Evolutionary conservation across 768 basidiomycete genomes (phyloP).

Genomic region (Kwoniella sp.): DNA sequence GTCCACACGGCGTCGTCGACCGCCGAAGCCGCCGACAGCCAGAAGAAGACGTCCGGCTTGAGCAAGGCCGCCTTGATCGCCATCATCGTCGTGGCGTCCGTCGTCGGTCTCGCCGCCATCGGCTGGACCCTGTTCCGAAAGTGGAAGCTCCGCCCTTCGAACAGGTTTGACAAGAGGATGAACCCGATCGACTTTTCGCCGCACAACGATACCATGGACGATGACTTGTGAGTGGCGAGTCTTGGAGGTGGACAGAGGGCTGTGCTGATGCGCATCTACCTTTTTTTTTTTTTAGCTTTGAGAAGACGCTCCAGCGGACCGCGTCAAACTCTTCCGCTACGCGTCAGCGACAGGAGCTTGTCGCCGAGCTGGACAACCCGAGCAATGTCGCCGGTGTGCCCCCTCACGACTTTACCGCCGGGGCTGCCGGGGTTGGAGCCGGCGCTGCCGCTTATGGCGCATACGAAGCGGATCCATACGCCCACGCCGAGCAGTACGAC

Average conservation of each 20-base stretch:
- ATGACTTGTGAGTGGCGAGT: slow-evolving; percentile 32
- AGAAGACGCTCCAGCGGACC: slow-evolving; percentile 41
- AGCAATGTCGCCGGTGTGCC: slow-evolving; percentile 37
- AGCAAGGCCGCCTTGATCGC: slow-evolving; percentile 40
- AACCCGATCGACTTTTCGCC: slow-evolving; percentile 48
- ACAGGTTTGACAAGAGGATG: slow-evolving; percentile 41
- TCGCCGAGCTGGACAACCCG: slow-evolving; percentile 39
- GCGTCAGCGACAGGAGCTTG: slow-evolving; percentile 38
- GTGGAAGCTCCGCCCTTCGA: slow-evolving; percentile 42
- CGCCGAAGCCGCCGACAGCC: slow-evolving; percentile 13
- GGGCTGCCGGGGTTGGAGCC: slow-evolving; percentile 8
- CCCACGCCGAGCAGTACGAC: slow-evolving; percentile 36
- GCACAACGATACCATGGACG: slow-evolving; percentile 22
- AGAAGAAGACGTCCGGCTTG: slow-evolving; percentile 26
- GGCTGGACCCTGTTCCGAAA: slow-evolving; percentile 45
- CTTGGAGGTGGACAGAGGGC: not conserved
- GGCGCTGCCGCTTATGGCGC: slow-evolving; percentile 19
- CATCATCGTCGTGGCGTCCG: slow-evolving; percentile 43
- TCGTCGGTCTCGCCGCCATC: slow-evolving; percentile 33
- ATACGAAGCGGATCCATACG: slow-evolving; percentile 34
- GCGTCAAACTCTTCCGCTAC: slow-evolving; percentile 37
- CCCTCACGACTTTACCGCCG: slow-evolving; percentile 47
- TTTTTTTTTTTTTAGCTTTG: slow-evolving; percentile 23
- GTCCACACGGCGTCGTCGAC: slow-evolving; percentile 12
- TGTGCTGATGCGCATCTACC: slow-evolving; percentile 1